Base-by-base conservation (phyloP, 768 basidiomycete genomes). In the Macrolepiota albuminosa region DNA sequence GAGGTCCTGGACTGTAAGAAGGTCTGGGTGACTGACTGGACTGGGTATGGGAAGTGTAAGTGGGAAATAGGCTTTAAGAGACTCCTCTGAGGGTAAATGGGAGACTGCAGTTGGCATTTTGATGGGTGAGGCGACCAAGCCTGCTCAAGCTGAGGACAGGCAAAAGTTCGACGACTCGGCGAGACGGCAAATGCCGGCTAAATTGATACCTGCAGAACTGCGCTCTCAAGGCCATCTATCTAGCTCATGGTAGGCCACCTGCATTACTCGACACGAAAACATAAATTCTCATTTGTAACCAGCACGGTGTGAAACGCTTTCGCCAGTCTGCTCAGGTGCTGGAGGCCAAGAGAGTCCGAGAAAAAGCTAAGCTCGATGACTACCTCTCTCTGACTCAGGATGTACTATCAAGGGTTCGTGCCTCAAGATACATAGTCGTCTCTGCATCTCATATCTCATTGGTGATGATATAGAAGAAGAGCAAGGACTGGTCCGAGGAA, bases 21-120 rank as follows among this genome's bases (percentile, higher is more conserved):
- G 80, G 61, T 87, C 78, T 8, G 91, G 82, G 67, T 95, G 85
- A 0, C 88, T 90, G 47, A 81, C 75, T 6, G 94, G 94, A 2
- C 83, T 88, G 14, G 96, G 96, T 55, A 88, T 75, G 18, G 96
- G 96, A 56, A 83, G 81, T 4, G 95, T 91, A 63, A 99, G 76
- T 2, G 96, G 95, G 69, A 98, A 95, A 49, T 80, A 71, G 13
- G 80, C 77, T 54, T 76, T 70, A 47, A 83, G 67, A 54, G 76
- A 75, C 66, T 85, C 81, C 50, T 85, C 59, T 9, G 81, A 76
- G 54, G 75, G 65, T 61, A 70, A 70, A 71, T 79, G 81, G 67
- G 76, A 68, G 45, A 82, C 80, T 55, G 81, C 78, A 47, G 85
- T 83, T 52, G 84, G 84, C 83, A 87, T 86, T 69, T 70, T 76